These are phyloP conservation scores for Mortierella sp. DNA, from an alignment of 371 early-diverging fungal genomes.

Conservation along the genomic window DNA sequence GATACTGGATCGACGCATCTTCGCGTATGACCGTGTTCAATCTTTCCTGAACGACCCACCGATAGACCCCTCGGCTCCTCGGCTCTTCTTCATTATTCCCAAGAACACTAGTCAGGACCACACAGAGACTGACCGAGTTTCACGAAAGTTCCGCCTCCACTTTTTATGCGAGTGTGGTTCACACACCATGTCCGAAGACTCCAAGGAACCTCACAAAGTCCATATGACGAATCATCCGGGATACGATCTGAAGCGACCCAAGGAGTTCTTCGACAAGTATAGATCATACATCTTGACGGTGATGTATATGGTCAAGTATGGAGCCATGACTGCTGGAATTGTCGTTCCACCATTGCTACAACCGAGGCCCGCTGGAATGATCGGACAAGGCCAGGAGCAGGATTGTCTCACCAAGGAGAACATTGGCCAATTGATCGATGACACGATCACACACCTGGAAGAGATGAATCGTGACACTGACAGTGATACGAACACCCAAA, in stretches of 20 bases:
- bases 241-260: not conserved
- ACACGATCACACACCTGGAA: not conserved
- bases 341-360: not conserved
- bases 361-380: constrained; percentile 4
- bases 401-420: not conserved
- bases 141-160: not conserved
- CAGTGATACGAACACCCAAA: not conserved
- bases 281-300: constrained; percentile 1
- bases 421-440: not conserved
- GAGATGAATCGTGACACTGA: not conserved
- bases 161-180: constrained; percentile 2
- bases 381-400: too few relatives aligned
- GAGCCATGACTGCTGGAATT: not conserved
- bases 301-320: constrained; percentile 5
- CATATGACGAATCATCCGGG: constrained; percentile 9
- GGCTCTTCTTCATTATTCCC: constrained; percentile 31
- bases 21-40: too few relatives aligned
- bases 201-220: not conserved
- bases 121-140: not conserved
- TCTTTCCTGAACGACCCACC: too few relatives aligned
- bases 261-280: constrained; percentile 6
- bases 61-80: constrained; percentile 8
- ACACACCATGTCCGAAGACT: not conserved
- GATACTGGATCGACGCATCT: too few relatives aligned
- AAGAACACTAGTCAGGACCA: not conserved